Evolutionary conservation across 1,284 basidiomycete genomes (phyloP).

Genomic region (Grifola frondosa): DNA sequence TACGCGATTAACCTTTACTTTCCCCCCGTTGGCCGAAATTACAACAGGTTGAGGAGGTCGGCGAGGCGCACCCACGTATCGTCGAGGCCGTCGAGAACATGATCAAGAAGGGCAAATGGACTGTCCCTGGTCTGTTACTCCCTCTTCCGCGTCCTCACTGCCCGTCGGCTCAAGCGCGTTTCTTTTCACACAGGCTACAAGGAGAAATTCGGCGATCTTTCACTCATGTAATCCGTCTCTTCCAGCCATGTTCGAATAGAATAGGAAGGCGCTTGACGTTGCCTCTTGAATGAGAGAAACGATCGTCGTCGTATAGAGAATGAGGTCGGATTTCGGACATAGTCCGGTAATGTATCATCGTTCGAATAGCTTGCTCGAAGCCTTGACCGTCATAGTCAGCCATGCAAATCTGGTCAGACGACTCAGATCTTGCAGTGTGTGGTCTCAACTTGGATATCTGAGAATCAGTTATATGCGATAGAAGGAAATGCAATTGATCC

Average conservation of each 20-base stretch:
- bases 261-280: slow-evolving; percentile 18
- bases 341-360: no score
- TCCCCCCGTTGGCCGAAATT: background rate
- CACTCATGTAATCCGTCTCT: slow-evolving; percentile 67
- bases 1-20: slow-evolving; percentile 1
- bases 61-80: slow-evolving; percentile 91
- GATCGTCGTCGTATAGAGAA: no score
- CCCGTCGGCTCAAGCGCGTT: slow-evolving; percentile 6
- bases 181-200: slow-evolving; percentile 62
- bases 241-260: slow-evolving; percentile 20
- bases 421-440: no score
- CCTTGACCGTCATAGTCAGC: no score
- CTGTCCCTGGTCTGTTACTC: slow-evolving; percentile 80
- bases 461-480: no score
- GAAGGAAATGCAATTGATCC: no score
- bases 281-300: no score
- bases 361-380: no score
- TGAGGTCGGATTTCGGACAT: no score
- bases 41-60: slow-evolving; percentile 82
- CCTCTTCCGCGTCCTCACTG: background rate
- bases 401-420: no score
- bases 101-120: slow-evolving; percentile 99
- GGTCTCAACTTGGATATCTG: no score
- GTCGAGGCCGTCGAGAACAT: slow-evolving; percentile 92
- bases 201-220: slow-evolving; percentile 93